Evolutionary conservation across 2,329 filamentous ascomycete genomes (phyloP).

Genomic region (Colletotrichum eremochloae): DNA sequence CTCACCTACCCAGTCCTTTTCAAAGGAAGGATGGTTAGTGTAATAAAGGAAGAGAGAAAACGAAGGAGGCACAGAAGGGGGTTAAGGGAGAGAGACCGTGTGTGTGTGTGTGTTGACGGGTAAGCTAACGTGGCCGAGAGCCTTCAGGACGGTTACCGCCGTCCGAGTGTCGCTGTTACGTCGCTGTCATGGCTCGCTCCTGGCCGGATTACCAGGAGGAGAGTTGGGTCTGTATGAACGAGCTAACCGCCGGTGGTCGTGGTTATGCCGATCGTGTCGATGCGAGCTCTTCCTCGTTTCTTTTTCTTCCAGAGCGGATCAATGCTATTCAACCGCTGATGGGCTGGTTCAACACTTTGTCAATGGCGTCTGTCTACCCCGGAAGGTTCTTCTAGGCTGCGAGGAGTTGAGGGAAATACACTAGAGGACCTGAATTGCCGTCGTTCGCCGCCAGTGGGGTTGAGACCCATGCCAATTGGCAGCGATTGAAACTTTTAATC

Average conservation of each 20-base stretch:
- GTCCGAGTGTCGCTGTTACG: background rate
- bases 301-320: background rate
- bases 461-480: background rate
- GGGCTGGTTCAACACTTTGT: background rate
- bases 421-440: background rate
- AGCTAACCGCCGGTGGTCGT: background rate
- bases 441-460: slow-evolving; percentile 8
- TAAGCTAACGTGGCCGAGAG: slow-evolving; percentile 40
- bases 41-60: background rate
- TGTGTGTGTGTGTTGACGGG: slow-evolving; percentile 26
- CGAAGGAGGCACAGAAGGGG: background rate
- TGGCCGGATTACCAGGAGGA: background rate
- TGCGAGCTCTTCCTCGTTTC: background rate
- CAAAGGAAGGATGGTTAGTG: slow-evolving; percentile 7
- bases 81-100: background rate
- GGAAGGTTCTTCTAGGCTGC: background rate
- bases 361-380: background rate
- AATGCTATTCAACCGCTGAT: background rate
- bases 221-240: background rate
- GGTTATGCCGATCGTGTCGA: background rate
- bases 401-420: background rate
- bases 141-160: slow-evolving; percentile 12
- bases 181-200: background rate
- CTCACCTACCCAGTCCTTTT: slow-evolving; percentile 32
- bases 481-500: background rate